A percentile compares a stretch with the other conserved stretches of the same genome.
Conservation (phyloP, 1,284 basidiomycete species). For the Ganoderma lingzhi region DNA sequence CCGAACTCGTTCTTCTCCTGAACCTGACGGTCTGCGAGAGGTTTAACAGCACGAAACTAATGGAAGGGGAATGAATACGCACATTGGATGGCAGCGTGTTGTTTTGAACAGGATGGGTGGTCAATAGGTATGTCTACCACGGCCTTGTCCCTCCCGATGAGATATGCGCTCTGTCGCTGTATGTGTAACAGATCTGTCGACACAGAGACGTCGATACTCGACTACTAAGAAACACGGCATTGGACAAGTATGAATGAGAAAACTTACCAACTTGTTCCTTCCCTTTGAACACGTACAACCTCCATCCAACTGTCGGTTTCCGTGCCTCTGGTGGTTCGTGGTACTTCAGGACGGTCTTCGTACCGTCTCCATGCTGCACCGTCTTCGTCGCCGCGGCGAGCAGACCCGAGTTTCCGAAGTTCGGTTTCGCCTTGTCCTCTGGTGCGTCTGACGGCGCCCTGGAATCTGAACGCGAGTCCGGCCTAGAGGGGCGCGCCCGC, state of each 20-base stretch:
- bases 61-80: constrained; percentile 36
- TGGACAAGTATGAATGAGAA: neutral
- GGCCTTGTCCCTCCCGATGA: constrained; percentile 89
- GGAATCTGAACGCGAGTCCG: constrained; percentile 45
- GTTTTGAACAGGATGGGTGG: constrained; percentile 98
- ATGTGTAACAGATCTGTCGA: constrained; percentile 86
- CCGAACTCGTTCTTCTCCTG: constrained; percentile 92
- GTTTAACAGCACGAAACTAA: constrained; percentile 14
- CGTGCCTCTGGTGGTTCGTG: constrained; percentile 98
- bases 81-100: constrained; percentile 98
- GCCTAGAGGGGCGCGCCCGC: constrained; percentile 46
- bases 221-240: neutral
- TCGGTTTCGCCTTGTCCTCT: constrained; percentile 79
- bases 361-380: constrained; percentile 75
- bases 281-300: constrained; percentile 97
- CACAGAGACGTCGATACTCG: neutral
- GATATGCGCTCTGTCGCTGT: constrained; percentile 92
- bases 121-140: constrained; percentile 93
- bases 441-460: constrained; percentile 44
- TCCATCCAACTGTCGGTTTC: constrained; percentile 90
- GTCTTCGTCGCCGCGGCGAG: constrained; percentile 96
- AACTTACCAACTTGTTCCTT: constrained; percentile 89
- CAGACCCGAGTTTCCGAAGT: constrained; percentile 89
- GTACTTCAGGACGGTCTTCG: constrained; percentile 94
- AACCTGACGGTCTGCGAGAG: constrained; percentile 74